Evolutionary conservation across 148 eudicot genomes (phyloP).

Genomic region (Dysphania ambrosioides): DNA sequence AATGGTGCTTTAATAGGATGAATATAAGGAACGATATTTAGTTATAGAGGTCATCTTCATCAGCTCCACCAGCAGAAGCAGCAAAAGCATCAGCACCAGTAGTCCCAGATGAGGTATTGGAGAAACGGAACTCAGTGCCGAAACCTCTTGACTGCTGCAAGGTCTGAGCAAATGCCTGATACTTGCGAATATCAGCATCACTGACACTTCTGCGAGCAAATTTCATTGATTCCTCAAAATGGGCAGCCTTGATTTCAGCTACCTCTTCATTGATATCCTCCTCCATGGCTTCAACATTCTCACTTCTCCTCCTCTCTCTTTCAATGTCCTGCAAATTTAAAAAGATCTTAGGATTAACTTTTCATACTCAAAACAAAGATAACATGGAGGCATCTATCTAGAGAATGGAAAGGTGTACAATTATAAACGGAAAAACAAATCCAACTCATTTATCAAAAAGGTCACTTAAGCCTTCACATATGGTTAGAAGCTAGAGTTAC

Average conservation of each 20-base stretch:
- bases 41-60: conserved; percentile 77
- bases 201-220: conserved; percentile 86
- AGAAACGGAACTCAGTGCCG: conserved; percentile 72
- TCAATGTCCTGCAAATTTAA: conserved; percentile 60
- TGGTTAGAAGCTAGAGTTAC: too few relatives aligned
- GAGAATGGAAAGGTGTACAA: too few relatives aligned
- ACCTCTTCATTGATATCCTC: conserved; percentile 83
- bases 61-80: conserved; percentile 65
- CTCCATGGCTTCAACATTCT: conserved; percentile 85
- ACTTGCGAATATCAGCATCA: conserved; percentile 88
- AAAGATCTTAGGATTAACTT: too few relatives aligned
- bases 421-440: too few relatives aligned
- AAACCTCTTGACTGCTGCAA: conserved; percentile 86
- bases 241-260: conserved; percentile 70
- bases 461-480: too few relatives aligned
- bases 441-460: not conserved
- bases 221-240: conserved; percentile 88
- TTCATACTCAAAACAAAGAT: too few relatives aligned
- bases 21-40: too few relatives aligned
- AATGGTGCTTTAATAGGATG: too few relatives aligned
- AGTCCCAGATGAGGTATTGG: conserved; percentile 36
- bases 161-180: conserved; percentile 88
- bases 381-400: too few relatives aligned
- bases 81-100: conserved; percentile 57
- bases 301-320: conserved; percentile 62